These are phyloP conservation scores for Eugenia klotzschiana DNA, from an alignment of 441 rosid species.

Conservation along the genomic window DNA sequence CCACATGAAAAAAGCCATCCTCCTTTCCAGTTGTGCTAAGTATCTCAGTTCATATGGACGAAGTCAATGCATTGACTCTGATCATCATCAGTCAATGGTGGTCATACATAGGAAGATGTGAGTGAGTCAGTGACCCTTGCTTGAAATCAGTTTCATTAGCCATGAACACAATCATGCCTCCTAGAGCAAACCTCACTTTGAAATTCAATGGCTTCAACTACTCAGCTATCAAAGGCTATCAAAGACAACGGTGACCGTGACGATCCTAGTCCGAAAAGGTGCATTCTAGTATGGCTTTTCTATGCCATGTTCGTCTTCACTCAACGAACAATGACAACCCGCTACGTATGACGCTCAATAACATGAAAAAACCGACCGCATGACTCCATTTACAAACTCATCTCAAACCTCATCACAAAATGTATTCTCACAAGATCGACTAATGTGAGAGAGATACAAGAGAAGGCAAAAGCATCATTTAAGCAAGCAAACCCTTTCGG, in stretches of 20 bases:
- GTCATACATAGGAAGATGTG: not conserved
- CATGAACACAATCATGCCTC: not conserved
- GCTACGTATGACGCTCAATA: not conserved
- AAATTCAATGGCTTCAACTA: not conserved
- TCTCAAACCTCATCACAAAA: not conserved
- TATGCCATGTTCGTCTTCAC: not conserved
- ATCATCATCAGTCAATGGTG: not conserved
- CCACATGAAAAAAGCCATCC: not conserved
- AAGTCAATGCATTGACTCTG: not conserved
- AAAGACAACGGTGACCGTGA: not conserved
- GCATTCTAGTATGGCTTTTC: not conserved
- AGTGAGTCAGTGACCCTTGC: not conserved
- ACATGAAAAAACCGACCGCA: not conserved
- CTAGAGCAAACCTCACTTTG: not conserved
- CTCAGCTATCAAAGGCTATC: not conserved
- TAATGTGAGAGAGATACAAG: constrained; percentile 13
- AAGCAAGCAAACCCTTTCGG: constrained; percentile 2
- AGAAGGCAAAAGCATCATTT: constrained; percentile 8
- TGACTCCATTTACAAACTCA: not conserved
- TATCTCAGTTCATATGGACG: not conserved
- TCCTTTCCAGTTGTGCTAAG: not conserved
- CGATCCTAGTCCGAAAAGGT: not conserved
- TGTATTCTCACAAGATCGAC: not conserved
- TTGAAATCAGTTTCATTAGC: not conserved
- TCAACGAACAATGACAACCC: not conserved